phyloP scores from a whole-genome alignment of 2,329 filamentous ascomycete species.

The Lachnellula cervina region DNA sequence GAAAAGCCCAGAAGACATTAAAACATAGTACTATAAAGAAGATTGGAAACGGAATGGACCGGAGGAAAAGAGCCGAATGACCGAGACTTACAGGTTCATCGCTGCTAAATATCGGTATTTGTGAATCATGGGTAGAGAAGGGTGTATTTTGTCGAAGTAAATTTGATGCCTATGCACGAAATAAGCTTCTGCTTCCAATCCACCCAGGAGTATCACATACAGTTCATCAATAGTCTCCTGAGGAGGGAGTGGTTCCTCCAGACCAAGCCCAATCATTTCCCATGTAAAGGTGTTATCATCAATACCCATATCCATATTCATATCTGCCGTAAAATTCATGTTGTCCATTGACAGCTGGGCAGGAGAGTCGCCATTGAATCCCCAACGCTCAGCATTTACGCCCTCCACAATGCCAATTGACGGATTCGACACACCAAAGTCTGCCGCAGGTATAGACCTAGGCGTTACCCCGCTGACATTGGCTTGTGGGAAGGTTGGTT shows the following conservation, averaged over 20 bases:
- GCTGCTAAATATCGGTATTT: constrained; percentile 80
- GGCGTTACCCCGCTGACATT: constrained; percentile 21
- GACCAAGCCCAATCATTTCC: constrained; percentile 71
- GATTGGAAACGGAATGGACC: not conserved
- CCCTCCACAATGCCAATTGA: constrained; percentile 44
- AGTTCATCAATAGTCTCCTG: constrained; percentile 76
- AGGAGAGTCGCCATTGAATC: constrained; percentile 46
- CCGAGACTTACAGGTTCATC: constrained; percentile 66
- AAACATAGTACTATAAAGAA: not conserved
- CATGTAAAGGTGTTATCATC: constrained; percentile 63
- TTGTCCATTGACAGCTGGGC: constrained; percentile 49
- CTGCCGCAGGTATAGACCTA: constrained; percentile 28
- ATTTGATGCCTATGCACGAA: constrained; percentile 59
- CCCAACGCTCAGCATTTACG: constrained; percentile 51
- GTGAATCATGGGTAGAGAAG: constrained; percentile 83
- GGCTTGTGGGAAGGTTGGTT: constrained; percentile 16
- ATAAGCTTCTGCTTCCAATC: constrained; percentile 16
- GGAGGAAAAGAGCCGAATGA: constrained; percentile 8
- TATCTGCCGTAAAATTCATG: constrained; percentile 49
- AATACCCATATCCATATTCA: constrained; percentile 43
- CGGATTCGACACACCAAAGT: constrained; percentile 42
- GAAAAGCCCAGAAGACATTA: not conserved
- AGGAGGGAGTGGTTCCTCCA: constrained; percentile 64
- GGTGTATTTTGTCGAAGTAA: constrained; percentile 88
- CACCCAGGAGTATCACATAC: constrained; percentile 40